Evolutionary conservation across 768 basidiomycete species (phyloP).

Genomic region (Vararia minispora): DNA sequence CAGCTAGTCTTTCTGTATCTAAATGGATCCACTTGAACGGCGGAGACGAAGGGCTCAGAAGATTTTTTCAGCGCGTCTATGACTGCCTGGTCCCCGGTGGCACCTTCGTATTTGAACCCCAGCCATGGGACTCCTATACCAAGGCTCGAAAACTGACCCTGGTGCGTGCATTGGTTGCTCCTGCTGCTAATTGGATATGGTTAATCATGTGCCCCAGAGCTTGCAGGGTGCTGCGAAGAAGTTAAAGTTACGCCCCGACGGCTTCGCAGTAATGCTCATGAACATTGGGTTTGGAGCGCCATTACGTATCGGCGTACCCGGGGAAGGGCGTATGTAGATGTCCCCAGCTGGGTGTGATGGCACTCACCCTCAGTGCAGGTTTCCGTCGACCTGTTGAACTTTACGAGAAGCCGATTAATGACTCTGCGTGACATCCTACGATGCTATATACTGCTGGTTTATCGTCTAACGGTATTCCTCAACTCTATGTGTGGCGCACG

Average conservation of each 20-base stretch:
- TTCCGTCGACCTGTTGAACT: conserved; percentile 14
- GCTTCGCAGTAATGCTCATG: conserved; percentile 43
- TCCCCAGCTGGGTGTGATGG: neutral
- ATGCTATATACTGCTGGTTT: neutral
- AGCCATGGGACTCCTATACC: conserved; percentile 75
- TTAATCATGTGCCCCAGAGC: conserved; percentile 21
- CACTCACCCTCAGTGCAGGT: conserved; percentile 3
- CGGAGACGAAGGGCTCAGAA: conserved; percentile 59
- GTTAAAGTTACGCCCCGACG: conserved; percentile 49
- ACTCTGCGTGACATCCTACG: neutral
- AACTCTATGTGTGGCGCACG: too few species aligned
- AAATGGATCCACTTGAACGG: conserved; percentile 89
- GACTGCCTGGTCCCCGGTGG: conserved; percentile 50
- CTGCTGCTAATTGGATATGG: neutral
- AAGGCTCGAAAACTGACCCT: conserved; percentile 64
- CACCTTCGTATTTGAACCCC: conserved; percentile 69
- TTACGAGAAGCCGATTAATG: conserved; percentile 7
- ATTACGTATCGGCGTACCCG: conserved; percentile 38
- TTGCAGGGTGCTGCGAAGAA: conserved; percentile 50
- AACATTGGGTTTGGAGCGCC: conserved; percentile 51
- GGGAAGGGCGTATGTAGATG: conserved; percentile 48
- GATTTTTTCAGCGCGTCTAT: conserved; percentile 57
- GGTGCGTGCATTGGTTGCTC: conserved; percentile 22
- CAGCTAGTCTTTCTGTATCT: conserved; percentile 63
- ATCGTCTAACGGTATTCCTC: too few species aligned